Conservation (phyloP, 495 filamentous ascomycete species). For the Daldinia decipiens region DNA sequence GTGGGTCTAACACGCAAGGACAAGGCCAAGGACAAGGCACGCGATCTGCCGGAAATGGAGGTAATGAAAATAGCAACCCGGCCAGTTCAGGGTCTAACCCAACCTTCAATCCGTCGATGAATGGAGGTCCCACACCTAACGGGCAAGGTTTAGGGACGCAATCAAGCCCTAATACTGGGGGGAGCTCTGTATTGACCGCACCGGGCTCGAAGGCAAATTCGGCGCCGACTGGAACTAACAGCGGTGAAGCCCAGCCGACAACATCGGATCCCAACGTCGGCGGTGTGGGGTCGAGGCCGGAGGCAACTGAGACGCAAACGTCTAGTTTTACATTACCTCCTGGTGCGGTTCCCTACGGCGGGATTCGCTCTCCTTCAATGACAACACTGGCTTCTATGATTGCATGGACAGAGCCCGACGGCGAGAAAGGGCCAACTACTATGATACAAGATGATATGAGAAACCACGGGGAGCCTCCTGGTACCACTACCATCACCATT, state of each 20-base stretch:
- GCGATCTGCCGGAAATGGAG: not conserved
- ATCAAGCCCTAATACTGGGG: conserved; percentile 14
- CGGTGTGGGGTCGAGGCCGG: conserved; percentile 10
- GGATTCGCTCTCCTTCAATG: conserved; percentile 30
- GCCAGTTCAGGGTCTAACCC: conserved; percentile 12
- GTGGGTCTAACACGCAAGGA: conserved; percentile 5
- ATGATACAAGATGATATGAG: conserved; percentile 27
- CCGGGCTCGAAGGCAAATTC: conserved; percentile 23
- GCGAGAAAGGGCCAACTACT: conserved; percentile 23
- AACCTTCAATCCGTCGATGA: not conserved
- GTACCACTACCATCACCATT: not conserved
- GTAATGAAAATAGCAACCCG: conserved; percentile 11
- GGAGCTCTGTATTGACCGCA: conserved; percentile 11
- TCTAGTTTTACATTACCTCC: conserved; percentile 38
- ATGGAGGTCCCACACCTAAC: not conserved
- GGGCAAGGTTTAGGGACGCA: conserved; percentile 14
- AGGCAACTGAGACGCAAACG: conserved; percentile 23
- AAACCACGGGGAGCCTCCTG: not conserved
- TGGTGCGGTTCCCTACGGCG: conserved; percentile 40
- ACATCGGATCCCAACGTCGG: conserved; percentile 23
- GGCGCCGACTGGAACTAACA: conserved; percentile 9
- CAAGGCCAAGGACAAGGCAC: conserved; percentile 20
- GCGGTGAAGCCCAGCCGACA: conserved; percentile 22
- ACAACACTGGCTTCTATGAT: conserved; percentile 42
- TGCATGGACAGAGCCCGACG: conserved; percentile 39